These are phyloP conservation scores for Puccinia coronata DNA, from an alignment of 1,284 basidiomycete genomes.

Conservation along the genomic window DNA sequence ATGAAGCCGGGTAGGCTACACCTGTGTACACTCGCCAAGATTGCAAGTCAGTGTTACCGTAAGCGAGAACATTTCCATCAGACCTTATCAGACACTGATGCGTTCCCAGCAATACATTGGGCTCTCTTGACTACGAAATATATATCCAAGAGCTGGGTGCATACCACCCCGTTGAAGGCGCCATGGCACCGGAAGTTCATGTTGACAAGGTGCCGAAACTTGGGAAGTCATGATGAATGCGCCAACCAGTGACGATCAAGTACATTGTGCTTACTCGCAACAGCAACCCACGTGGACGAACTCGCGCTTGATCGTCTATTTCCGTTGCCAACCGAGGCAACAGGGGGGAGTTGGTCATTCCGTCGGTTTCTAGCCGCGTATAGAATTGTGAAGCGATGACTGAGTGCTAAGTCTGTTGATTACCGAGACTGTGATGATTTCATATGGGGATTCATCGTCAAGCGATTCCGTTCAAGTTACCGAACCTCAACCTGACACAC, in stretches of 20 bases:
- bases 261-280: neutral
- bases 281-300: neutral
- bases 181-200: slow-evolving; percentile 7
- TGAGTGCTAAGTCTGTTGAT: slow-evolving; percentile 1
- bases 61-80: no score
- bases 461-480: slow-evolving; percentile 23
- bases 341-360: neutral
- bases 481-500: slow-evolving; percentile 16
- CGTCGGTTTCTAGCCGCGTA: slow-evolving; percentile 30
- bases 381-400: neutral
- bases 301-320: neutral
- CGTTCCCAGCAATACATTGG: neutral
- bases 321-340: slow-evolving; percentile 16
- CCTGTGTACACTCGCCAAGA: neutral
- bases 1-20: neutral
- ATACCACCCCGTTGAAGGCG: neutral
- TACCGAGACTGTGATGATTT: neutral
- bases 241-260: neutral
- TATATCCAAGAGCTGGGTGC: neutral
- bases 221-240: neutral
- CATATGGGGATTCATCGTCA: slow-evolving; percentile 10
- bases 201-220: slow-evolving; percentile 30
- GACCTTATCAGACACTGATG: no score
- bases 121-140: neutral
- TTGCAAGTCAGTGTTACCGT: no score